Evolutionary conservation across 2,329 filamentous ascomycete species (phyloP).

Genomic region (Cytospora mali): DNA sequence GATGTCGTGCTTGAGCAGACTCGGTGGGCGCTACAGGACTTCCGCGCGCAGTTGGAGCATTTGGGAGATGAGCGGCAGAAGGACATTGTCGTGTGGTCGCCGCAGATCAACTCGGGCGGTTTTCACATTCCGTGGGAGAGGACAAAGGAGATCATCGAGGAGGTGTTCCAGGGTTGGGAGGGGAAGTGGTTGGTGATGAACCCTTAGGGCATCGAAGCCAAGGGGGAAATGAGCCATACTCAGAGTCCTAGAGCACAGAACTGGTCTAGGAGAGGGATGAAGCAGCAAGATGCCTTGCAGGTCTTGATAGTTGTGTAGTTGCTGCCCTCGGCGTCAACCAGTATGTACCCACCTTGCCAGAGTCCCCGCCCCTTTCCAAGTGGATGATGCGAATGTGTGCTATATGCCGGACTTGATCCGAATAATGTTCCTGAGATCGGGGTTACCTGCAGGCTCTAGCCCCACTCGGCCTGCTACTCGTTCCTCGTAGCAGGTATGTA

Average conservation of each 20-base stretch:
- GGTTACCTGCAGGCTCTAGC: too few relatives aligned
- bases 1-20: slow-evolving; percentile 30
- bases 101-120: slow-evolving; percentile 32
- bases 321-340: too few relatives aligned
- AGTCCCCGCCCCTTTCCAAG: too few relatives aligned
- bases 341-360: too few relatives aligned
- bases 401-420: too few relatives aligned
- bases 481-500: too few relatives aligned
- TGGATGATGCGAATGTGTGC: too few relatives aligned
- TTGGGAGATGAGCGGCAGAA: slow-evolving; percentile 19
- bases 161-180: slow-evolving; percentile 6
- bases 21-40: slow-evolving; percentile 25
- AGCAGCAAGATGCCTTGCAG: too few relatives aligned
- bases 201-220: neutral
- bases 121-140: slow-evolving; percentile 32
- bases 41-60: slow-evolving; percentile 28
- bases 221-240: neutral
- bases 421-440: too few relatives aligned
- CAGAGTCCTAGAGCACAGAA: neutral
- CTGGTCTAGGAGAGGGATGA: too few relatives aligned
- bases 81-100: slow-evolving; percentile 29
- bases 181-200: slow-evolving; percentile 8
- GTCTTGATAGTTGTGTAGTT: too few relatives aligned
- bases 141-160: slow-evolving; percentile 23
- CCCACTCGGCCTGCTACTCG: too few relatives aligned